phyloP scores from a whole-genome alignment of 139 green algal genomes.

The Chlamydomonas incerta region DNA sequence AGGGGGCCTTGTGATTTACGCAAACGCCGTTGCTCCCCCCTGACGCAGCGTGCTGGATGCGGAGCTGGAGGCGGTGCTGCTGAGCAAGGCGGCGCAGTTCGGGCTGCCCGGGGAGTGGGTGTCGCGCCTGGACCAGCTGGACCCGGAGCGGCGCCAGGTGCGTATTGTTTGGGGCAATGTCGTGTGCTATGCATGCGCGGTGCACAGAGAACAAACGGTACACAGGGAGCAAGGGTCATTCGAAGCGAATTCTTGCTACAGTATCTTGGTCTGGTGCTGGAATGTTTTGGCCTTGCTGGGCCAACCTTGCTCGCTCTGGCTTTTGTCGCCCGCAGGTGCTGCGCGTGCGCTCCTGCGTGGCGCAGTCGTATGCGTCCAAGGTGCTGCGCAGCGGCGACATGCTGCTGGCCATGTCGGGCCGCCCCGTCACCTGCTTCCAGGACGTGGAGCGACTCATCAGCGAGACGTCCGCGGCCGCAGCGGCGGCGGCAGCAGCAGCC shows the following conservation, averaged over 20 bases:
- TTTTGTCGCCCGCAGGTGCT: slow-evolving; percentile 61
- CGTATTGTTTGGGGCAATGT: too few species aligned
- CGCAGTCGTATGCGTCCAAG: slow-evolving; percentile 41
- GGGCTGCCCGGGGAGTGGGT: slow-evolving; percentile 81
- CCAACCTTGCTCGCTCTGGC: too few species aligned
- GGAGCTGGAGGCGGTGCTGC: slow-evolving; percentile 84
- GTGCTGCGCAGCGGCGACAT: slow-evolving; percentile 85
- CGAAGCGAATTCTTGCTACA: too few species aligned
- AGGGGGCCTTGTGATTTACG: too few species aligned
- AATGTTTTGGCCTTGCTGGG: too few species aligned
- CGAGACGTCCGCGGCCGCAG: slow-evolving; percentile 25
- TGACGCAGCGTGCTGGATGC: slow-evolving; percentile 73
- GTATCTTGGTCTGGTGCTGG: too few species aligned
- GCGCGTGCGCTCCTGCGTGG: slow-evolving; percentile 69
- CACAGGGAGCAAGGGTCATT: too few species aligned
- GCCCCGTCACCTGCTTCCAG: slow-evolving; percentile 75
- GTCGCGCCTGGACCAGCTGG: slow-evolving; percentile 68
- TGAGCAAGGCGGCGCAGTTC: slow-evolving; percentile 86
- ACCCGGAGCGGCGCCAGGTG: slow-evolving; percentile 78
- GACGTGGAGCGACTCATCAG: slow-evolving; percentile 73
- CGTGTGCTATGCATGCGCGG: too few species aligned
- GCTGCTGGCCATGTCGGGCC: slow-evolving; percentile 76
- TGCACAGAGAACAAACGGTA: too few species aligned
- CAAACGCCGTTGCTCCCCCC: too few species aligned
- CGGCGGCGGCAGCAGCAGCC: slow-evolving; percentile 2